Base-by-base conservation (phyloP, 2,329 filamentous ascomycete species). In the Knufia fluminis region DNA sequence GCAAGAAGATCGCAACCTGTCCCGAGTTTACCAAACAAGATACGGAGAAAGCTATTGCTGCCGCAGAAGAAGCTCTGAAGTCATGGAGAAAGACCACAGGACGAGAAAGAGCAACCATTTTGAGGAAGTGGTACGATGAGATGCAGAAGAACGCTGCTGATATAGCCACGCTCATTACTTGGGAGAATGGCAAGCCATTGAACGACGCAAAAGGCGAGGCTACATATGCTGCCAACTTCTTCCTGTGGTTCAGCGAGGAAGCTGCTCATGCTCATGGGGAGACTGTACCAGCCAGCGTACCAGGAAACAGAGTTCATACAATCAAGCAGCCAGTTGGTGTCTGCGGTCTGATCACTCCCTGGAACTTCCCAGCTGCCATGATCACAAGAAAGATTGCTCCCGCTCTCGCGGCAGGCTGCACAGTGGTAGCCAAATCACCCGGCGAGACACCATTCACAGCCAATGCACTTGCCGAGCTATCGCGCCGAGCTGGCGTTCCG, bases 391-490 rank as follows among this genome's bases (percentile, higher is more conserved):
- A 75, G 59, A 68, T 72, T 28, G 72, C 63, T 1, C 71, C 79
- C 3, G 79, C 78, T 8, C 75, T 97, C 49, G 92, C 92, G 16
- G 90, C 89, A n/a, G 92, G 92, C 51, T 97, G 91, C 70, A 95
- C 91, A 0, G 86, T 94, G 1, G 90, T 97, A 1, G 83, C 82
- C 60, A 98, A 98, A 68, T 85, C 89, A 14, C 90, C 91, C 1
- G 83, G 83, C 43, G 91, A 97, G 72, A 96, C 92, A 1, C 92
- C 91, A 0, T 92, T 91, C 65, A 94, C 90, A 20, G 82, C 88
- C 0, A 82, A 95, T 32, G 91, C 91, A 1, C 69, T 97, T 17
- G 87, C 87, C 1, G 90, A 95, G 68, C 78, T 97, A 33, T 87
- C 84, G 8, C 79, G 86, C 61, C 82, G 90, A 14, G 91, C 91